Percentiles rank a stretch among this genome's conserved stretches.
phyloP scores from a whole-genome alignment of 306 rosid genomes.

The Cicer judaicum region DNA sequence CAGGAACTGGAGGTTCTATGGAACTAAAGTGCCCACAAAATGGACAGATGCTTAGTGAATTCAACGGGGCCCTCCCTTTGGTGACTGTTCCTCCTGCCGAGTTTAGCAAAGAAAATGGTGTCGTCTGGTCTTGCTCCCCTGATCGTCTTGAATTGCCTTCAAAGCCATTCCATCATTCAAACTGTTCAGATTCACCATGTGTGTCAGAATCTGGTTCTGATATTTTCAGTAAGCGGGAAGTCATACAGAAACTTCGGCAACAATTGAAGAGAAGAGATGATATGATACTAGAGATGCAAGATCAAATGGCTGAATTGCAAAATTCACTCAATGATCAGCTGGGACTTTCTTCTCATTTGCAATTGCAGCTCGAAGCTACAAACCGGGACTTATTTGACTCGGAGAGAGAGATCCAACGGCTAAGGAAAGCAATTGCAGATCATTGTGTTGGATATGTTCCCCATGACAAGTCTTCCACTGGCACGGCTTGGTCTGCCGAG shows the following conservation, averaged over 20 bases:
- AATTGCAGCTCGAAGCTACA: conserved; percentile 77
- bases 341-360: conserved; percentile 78
- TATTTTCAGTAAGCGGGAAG: conserved; percentile 90
- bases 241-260: conserved; percentile 88
- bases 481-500: conserved; percentile 55
- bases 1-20: conserved; percentile 65
- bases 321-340: conserved; percentile 72
- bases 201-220: conserved; percentile 97
- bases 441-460: conserved; percentile 74
- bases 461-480: conserved; percentile 56
- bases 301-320: conserved; percentile 84
- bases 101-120: conserved; percentile 78
- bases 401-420: conserved; percentile 84
- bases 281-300: conserved; percentile 97
- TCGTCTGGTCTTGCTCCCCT: conserved; percentile 87
- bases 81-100: conserved; percentile 77
- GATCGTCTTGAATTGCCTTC: conserved; percentile 86
- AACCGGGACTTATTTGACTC: conserved; percentile 79
- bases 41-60: conserved; percentile 63
- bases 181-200: conserved; percentile 93
- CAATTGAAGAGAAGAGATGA: conserved; percentile 94
- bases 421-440: conserved; percentile 90
- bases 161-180: conserved; percentile 80
- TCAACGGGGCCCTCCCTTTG: conserved; percentile 74
- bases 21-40: conserved; percentile 67